These are phyloP conservation scores for Eucalyptus curtisii DNA, from an alignment of 345 rosid genomes.

Conservation along the genomic window DNA sequence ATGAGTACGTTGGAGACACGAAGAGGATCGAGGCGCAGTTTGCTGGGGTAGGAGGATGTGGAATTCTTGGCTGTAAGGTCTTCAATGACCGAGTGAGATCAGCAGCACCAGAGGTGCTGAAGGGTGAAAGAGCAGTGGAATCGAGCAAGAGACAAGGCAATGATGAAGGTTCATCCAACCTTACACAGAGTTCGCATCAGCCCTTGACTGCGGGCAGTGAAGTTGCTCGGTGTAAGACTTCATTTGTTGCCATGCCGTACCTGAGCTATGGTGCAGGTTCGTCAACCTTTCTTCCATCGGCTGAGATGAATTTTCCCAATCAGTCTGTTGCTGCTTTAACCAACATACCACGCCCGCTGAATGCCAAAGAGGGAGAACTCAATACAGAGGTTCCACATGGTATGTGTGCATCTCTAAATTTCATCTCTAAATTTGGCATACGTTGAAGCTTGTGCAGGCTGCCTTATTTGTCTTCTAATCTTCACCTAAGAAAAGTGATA, in stretches of 20 bases:
- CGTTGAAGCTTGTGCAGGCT: not conserved
- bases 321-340: too few species aligned
- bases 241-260: too few species aligned
- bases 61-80: not conserved
- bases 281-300: too few species aligned
- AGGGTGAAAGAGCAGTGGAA: not conserved
- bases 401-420: too few species aligned
- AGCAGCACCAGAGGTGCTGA: not conserved
- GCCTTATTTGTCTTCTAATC: not conserved
- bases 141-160: not conserved
- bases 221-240: not conserved
- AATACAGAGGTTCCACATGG: too few species aligned
- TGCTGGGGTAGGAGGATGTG: not conserved
- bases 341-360: too few species aligned
- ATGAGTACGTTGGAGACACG: not conserved
- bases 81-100: not conserved
- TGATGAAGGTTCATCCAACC: not conserved
- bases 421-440: too few species aligned
- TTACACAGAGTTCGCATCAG: not conserved
- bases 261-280: too few species aligned
- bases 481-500: not conserved
- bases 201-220: not conserved
- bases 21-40: not conserved
- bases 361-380: too few species aligned
- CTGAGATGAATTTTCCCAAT: too few species aligned